Evolutionary conservation across 441 rosid species (phyloP).

Genomic region (Dalechampia spathulata): DNA sequence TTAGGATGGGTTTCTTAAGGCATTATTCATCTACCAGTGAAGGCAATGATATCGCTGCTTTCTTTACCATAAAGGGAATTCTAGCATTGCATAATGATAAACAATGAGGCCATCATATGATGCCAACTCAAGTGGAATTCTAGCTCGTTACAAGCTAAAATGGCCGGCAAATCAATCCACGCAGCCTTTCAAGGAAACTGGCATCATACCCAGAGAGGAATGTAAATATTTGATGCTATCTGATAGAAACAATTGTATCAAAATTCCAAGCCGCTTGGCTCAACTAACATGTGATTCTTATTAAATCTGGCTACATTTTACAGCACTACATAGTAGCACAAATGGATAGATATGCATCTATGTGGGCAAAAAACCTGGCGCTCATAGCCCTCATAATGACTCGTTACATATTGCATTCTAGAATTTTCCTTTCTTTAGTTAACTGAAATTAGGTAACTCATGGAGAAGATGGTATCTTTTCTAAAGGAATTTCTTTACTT

Average conservation of each 20-base stretch:
- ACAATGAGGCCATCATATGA: too few relatives aligned
- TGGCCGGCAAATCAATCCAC: too few relatives aligned
- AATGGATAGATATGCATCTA: background rate
- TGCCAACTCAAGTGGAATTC: too few relatives aligned
- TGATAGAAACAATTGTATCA: background rate
- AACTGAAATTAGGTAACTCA: background rate
- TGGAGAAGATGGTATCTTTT: background rate
- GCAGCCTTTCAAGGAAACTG: background rate
- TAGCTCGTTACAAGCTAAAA: too few relatives aligned
- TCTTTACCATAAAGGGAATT: too few relatives aligned
- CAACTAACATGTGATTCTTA: conserved; percentile 1
- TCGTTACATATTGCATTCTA: conserved; percentile 5
- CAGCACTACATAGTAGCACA: background rate
- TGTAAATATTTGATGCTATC: too few relatives aligned
- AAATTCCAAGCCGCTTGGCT: conserved; percentile 16
- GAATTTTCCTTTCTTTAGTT: conserved; percentile 13
- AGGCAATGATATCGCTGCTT: too few relatives aligned
- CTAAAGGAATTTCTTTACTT: conserved; percentile 19
- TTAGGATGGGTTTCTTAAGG: too few relatives aligned
- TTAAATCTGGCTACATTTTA: conserved; percentile 1
- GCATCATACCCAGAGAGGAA: background rate
- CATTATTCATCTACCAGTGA: too few relatives aligned
- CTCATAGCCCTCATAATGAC: background rate
- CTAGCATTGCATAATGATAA: too few relatives aligned
- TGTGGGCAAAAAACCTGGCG: background rate